Percentiles rank a stretch among this genome's conserved stretches.
phyloP scores from a whole-genome alignment of 148 eudicot genomes.

The Fallopia convolvulus region DNA sequence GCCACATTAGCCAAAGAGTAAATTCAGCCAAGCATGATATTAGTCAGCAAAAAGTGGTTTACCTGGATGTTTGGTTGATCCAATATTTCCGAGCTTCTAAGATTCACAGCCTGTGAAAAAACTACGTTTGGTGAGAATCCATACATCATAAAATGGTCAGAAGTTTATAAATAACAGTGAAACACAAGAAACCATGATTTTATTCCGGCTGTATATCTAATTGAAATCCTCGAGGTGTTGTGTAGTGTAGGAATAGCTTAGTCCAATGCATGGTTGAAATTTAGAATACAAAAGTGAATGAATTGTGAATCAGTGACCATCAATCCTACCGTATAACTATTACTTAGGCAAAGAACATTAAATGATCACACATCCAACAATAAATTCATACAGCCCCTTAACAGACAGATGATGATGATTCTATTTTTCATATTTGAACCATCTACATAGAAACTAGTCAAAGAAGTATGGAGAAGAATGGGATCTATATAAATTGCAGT shows the following conservation, averaged over 20 bases:
- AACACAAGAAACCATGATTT: background rate
- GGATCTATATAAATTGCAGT: background rate
- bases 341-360: background rate
- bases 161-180: background rate
- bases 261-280: background rate
- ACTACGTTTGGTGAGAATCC: constrained; percentile 19
- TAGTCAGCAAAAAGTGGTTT: background rate
- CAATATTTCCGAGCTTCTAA: constrained; percentile 82
- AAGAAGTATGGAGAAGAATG: background rate
- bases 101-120: constrained; percentile 70
- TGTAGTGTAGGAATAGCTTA: no score
- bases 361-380: background rate
- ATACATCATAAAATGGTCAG: background rate
- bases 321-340: background rate
- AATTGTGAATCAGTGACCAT: background rate
- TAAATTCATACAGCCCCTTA: background rate
- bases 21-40: background rate
- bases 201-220: background rate
- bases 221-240: background rate
- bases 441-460: background rate
- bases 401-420: background rate
- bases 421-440: background rate
- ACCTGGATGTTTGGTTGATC: constrained; percentile 76
- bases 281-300: background rate
- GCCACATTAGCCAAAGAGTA: constrained; percentile 1